These are phyloP conservation scores for Leccinum cinnamomeum DNA, from an alignment of 1,284 basidiomycete species.

Conservation along the genomic window DNA sequence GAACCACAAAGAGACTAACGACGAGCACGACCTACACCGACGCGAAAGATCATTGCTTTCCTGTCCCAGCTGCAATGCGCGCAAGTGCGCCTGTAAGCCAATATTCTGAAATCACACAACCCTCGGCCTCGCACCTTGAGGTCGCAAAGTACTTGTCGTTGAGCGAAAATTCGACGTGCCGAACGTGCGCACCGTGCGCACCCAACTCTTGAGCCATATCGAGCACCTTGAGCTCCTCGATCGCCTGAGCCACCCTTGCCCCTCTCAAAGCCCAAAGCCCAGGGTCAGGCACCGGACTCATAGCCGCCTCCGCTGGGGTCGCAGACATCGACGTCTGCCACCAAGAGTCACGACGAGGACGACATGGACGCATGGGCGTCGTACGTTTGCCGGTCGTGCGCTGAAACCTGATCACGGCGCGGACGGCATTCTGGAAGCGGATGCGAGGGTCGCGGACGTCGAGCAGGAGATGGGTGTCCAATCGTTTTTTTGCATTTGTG, in stretches of 20 bases:
- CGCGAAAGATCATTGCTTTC: constrained; percentile 48
- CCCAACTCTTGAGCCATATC: constrained; percentile 52
- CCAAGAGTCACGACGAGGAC: constrained; percentile 31
- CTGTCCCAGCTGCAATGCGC: constrained; percentile 62
- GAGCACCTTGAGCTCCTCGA: constrained; percentile 57
- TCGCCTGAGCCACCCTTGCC: constrained; percentile 53
- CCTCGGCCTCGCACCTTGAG: constrained; percentile 27
- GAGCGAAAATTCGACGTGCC: constrained; percentile 41
- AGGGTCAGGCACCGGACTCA: constrained; percentile 37
- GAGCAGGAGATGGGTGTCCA: constrained; percentile 24
- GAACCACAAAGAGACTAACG: no score
- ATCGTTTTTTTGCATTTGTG: background rate
- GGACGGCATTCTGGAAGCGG: constrained; percentile 36
- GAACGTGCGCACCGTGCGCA: constrained; percentile 35
- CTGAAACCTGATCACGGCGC: constrained; percentile 33
- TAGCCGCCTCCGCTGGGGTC: constrained; percentile 20
- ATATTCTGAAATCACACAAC: background rate
- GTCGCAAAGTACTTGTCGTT: constrained; percentile 40
- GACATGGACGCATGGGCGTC: constrained; percentile 14
- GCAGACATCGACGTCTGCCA: constrained; percentile 26
- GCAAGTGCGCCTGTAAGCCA: background rate
- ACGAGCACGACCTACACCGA: no score
- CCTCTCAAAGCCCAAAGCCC: constrained; percentile 41
- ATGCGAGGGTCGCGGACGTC: constrained; percentile 27
- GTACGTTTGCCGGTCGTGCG: constrained; percentile 29